A percentile compares a stretch with the other conserved stretches of the same genome.
These are phyloP conservation scores for Saccharomycopsis javanensis DNA, from an alignment of 805 yeast species.

Conservation along the genomic window DNA sequence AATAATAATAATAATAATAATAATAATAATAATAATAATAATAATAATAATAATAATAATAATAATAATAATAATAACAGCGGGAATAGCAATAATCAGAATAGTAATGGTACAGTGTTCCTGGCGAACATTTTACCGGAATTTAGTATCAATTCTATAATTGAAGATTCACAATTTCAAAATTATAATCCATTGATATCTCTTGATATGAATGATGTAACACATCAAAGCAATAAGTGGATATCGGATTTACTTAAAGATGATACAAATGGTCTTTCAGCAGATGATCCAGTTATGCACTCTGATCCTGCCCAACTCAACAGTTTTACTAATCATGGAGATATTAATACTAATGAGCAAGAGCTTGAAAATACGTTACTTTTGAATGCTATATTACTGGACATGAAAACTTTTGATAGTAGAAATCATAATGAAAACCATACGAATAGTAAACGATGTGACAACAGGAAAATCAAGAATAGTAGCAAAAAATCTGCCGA, in stretches of 20 bases:
- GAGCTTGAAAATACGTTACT: neutral
- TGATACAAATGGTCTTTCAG: neutral
- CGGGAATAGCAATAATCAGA: too few species aligned
- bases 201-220: neutral
- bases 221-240: neutral
- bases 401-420: neutral
- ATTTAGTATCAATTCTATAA: neutral
- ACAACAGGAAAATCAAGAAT: neutral
- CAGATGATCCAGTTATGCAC: neutral
- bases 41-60: too few species aligned
- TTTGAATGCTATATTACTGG: neutral
- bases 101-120: too few species aligned
- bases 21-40: too few species aligned
- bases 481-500: neutral
- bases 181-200: neutral
- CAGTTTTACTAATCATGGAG: neutral
- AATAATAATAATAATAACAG: neutral
- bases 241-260: neutral
- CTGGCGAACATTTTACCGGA: too few species aligned
- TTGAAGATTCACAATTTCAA: neutral
- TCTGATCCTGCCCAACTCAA: neutral
- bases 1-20: too few species aligned
- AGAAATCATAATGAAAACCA: neutral
- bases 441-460: neutral
- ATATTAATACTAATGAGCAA: neutral